Evolutionary conservation across 768 basidiomycete species (phyloP).

Genomic region (Leccinum ochraceum): DNA sequence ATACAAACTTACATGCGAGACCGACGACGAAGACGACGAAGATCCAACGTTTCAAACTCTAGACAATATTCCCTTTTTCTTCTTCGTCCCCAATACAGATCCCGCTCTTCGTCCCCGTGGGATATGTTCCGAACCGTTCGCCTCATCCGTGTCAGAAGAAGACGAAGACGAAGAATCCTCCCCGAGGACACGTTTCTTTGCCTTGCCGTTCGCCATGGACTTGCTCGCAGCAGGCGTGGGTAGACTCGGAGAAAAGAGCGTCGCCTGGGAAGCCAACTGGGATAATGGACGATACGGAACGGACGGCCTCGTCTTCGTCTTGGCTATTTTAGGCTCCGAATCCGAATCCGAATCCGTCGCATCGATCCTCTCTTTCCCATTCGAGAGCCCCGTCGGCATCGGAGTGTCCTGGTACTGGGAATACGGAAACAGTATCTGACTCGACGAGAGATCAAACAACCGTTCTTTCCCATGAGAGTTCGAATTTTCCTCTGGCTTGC

Average conservation of each 20-base stretch:
- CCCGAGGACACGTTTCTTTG: slow-evolving; percentile 16
- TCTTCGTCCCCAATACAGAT: slow-evolving; percentile 28
- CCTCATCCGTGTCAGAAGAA: slow-evolving; percentile 40
- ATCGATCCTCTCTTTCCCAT: slow-evolving; percentile 41
- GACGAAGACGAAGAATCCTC: slow-evolving; percentile 39
- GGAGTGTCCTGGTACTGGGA: slow-evolving; percentile 41
- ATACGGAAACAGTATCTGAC: slow-evolving; percentile 55
- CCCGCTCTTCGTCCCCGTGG: slow-evolving; percentile 60
- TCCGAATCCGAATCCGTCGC: slow-evolving; percentile 23
- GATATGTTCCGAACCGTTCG: slow-evolving; percentile 50
- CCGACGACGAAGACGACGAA: not conserved
- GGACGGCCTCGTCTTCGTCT: slow-evolving; percentile 21
- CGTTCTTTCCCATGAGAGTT: slow-evolving; percentile 22
- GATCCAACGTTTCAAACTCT: not conserved
- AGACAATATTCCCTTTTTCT: slow-evolving; percentile 23
- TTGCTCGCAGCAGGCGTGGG: slow-evolving; percentile 33
- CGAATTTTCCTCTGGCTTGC: not conserved
- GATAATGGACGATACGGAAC: slow-evolving; percentile 48
- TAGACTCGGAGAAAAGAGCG: slow-evolving; percentile 38
- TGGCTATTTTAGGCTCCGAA: slow-evolving; percentile 9
- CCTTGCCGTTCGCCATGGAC: slow-evolving; percentile 28
- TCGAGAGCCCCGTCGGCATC: not conserved
- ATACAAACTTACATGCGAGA: not conserved
- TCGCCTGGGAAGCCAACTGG: slow-evolving; percentile 45
- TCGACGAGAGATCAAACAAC: slow-evolving; percentile 54